phyloP scores from a whole-genome alignment of 2,329 filamentous ascomycete genomes.

The Hymenoscyphus salicellus region DNA sequence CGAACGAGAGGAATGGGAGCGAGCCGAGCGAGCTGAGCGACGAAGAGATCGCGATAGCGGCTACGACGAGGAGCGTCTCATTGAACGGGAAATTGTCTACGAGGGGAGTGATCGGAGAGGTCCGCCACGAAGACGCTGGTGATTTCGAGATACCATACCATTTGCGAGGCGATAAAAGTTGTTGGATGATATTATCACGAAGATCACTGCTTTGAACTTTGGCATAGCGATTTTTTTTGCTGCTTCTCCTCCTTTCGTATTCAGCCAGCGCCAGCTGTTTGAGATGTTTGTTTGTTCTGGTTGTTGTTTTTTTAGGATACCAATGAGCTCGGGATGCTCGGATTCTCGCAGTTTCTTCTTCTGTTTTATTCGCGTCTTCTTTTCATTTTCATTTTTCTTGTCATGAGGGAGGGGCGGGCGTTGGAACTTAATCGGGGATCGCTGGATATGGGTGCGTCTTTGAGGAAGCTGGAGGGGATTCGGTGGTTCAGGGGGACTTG shows the following conservation, averaged over 20 bases:
- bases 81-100: slow-evolving; percentile 66
- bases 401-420: not conserved
- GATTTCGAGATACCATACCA: not conserved
- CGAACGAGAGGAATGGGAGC: slow-evolving; percentile 39
- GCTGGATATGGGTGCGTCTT: not conserved
- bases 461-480: not conserved
- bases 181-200: not conserved
- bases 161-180: slow-evolving; percentile 6
- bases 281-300: not conserved
- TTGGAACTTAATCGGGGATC: not conserved
- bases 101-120: slow-evolving; percentile 40
- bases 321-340: slow-evolving; percentile 3
- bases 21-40: slow-evolving; percentile 38
- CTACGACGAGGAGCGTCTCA: slow-evolving; percentile 61
- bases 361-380: not conserved
- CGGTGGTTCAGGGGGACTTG: not conserved
- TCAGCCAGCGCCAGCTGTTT: not conserved
- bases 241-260: not conserved
- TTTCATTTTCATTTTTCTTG: not conserved
- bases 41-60: slow-evolving; percentile 21
- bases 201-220: slow-evolving; percentile 6
- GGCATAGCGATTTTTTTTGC: slow-evolving; percentile 5
- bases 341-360: slow-evolving; percentile 1
- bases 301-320: not conserved
- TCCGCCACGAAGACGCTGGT: slow-evolving; percentile 6